These are phyloP conservation scores for Podospora pseudoanserina DNA, from an alignment of 495 filamentous ascomycete species.

Conservation along the genomic window DNA sequence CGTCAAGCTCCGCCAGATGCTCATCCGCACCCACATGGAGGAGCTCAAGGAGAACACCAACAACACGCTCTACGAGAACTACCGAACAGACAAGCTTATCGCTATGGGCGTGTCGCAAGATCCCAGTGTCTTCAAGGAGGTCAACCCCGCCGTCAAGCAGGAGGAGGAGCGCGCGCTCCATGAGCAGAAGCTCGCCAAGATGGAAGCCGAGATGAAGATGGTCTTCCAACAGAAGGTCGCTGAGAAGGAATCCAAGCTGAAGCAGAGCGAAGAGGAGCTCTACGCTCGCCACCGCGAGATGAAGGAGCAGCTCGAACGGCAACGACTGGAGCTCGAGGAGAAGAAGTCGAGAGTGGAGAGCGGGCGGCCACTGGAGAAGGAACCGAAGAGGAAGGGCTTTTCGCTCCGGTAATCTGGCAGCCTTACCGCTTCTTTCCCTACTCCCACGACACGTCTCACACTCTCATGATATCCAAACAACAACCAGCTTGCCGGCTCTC, in stretches of 20 bases:
- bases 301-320: constrained; percentile 97
- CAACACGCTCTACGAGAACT: constrained; percentile 98
- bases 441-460: constrained; percentile 43
- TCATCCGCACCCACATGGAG: constrained; percentile 99
- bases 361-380: constrained; percentile 92
- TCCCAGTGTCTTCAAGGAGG: constrained; percentile 99
- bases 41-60: constrained; percentile 99
- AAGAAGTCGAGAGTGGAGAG: constrained; percentile 93
- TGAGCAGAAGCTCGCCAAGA: constrained; percentile 99
- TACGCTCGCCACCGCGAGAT: constrained; percentile 98
- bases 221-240: constrained; percentile 99
- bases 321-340: constrained; percentile 90
- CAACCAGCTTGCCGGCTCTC: constrained; percentile 47
- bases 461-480: constrained; percentile 47
- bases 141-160: constrained; percentile 99
- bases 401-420: constrained; percentile 73
- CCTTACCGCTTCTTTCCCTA: constrained; percentile 14
- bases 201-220: constrained; percentile 99
- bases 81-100: constrained; percentile 97
- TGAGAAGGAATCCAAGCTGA: constrained; percentile 99
- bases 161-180: constrained; percentile 96
- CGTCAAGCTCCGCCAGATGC: constrained; percentile 98
- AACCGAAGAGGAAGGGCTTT: constrained; percentile 96
- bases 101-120: constrained; percentile 98
- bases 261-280: constrained; percentile 97